Evolutionary conservation across 192 early-diverging fungal species (phyloP), one percentile per base, ranked within the genome.

Genomic region (Entomortierella parvispora): DNA sequence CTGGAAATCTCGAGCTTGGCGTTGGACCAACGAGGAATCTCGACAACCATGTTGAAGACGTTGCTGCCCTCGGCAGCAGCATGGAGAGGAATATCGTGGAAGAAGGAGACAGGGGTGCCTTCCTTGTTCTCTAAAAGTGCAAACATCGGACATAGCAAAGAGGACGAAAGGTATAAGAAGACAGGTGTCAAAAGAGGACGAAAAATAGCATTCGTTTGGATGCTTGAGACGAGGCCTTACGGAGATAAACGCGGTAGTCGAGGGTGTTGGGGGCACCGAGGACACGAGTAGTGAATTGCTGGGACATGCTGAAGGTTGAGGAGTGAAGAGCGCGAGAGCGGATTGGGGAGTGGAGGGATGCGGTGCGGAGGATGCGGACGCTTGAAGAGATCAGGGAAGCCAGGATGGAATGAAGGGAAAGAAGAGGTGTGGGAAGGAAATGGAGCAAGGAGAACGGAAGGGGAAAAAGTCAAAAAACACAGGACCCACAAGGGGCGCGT

Each of bases 1-100:
- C 95, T 98, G 86, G 89, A 91, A 81, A 99, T 98, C 91, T 92
- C 97, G 76, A 97, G 89, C 90, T 99, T 99, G 79, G 95, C 97
- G 85, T 99, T 99, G 80, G 94, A 90, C 97, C 96, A 99, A 62
- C 96, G 89, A 49, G 97, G 97, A 51, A 98, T 94, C 84, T 98
- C 97, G 58, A 99, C 96, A 69, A 99, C 87, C 93, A 98, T 96
- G 93, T 99, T 99, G 83, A 93, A 89, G 61, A 98, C 85, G 33
- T 91, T 94, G 84, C 95, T 95, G 52, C 92, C 90, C 51, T 87
- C 89, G 79, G 96, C 93, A 62, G 96, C 93, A 62, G 95, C 96
- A 79, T 89, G 96, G 23, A 97, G 87, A 37, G 97, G 96, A 61
- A 99, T 96, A 85, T 99, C 96, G 85, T 98, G 97, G 91, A 97